A percentile compares a stretch with the other conserved stretches of the same genome.
phyloP scores from a whole-genome alignment of 1,284 basidiomycete species.

The Stygiomarasmius scandens region DNA sequence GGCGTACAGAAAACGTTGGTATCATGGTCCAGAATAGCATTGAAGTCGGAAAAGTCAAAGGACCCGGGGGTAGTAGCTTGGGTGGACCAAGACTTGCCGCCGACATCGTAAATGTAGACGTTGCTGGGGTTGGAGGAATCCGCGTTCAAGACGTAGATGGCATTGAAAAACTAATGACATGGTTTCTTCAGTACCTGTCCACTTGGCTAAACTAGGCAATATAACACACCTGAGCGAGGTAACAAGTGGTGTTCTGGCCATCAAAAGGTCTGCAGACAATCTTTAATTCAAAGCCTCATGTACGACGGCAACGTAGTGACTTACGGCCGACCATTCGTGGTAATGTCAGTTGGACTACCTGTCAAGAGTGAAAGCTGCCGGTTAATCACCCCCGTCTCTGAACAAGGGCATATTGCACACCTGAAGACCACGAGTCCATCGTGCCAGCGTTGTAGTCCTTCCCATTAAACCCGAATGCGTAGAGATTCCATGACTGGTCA shows the following conservation, averaged over 20 bases:
- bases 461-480: slow-evolving; percentile 72
- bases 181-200: slow-evolving; percentile 1
- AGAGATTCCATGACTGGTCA: slow-evolving; percentile 70
- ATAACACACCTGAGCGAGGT: slow-evolving; percentile 60
- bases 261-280: slow-evolving; percentile 60
- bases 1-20: slow-evolving; percentile 79
- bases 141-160: slow-evolving; percentile 79
- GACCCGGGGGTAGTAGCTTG: slow-evolving; percentile 52
- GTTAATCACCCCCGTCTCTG: slow-evolving; percentile 9
- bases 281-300: not conserved
- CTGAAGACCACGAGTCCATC: slow-evolving; percentile 63
- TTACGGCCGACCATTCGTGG: slow-evolving; percentile 68
- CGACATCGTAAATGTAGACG: slow-evolving; percentile 71
- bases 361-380: slow-evolving; percentile 33
- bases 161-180: slow-evolving; percentile 60
- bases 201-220: not conserved
- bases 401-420: slow-evolving; percentile 32
- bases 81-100: slow-evolving; percentile 64
- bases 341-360: slow-evolving; percentile 60
- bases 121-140: slow-evolving; percentile 66
- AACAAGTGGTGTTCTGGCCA: slow-evolving; percentile 68
- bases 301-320: slow-evolving; percentile 29
- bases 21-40: slow-evolving; percentile 83
- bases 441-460: slow-evolving; percentile 76
- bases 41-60: slow-evolving; percentile 60